Conservation (phyloP, 371 early-diverging fungal genomes). For the Mucor plumbeus region DNA sequence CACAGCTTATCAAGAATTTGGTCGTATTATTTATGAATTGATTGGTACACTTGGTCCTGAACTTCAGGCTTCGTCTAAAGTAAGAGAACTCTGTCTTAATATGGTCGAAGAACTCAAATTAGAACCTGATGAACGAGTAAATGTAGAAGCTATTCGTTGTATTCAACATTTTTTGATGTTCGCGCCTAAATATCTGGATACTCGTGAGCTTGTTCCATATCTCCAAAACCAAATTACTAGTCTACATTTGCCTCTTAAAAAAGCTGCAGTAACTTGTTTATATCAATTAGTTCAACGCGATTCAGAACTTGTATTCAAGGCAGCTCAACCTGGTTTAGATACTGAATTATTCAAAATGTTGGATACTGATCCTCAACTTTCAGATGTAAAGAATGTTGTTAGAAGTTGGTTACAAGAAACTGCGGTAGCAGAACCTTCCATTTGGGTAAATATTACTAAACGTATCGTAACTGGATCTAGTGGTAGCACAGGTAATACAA, state of each 20-base stretch:
- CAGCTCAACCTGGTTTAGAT: conserved; percentile 72
- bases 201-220: conserved; percentile 74
- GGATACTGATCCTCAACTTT: conserved; percentile 77
- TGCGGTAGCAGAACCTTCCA: conserved; percentile 73
- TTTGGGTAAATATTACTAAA: conserved; percentile 87
- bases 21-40: conserved; percentile 86
- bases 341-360: conserved; percentile 84
- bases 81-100: conserved; percentile 78
- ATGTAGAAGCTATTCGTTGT: conserved; percentile 88
- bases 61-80: conserved; percentile 71
- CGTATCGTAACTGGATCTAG: conserved; percentile 71
- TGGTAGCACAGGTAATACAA: not conserved
- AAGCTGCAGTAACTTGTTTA: conserved; percentile 84
- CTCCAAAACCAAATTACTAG: conserved; percentile 74
- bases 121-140: conserved; percentile 80
- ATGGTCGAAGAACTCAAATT: conserved; percentile 80
- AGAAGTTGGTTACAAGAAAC: conserved; percentile 74
- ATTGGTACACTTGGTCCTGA: conserved; percentile 94
- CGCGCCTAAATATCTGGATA: conserved; percentile 78
- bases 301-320: conserved; percentile 74
- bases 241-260: conserved; percentile 72
- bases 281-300: conserved; percentile 86
- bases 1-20: conserved; percentile 78
- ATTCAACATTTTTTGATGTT: conserved; percentile 91
- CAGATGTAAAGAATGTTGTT: conserved; percentile 86